Percentiles rank a stretch among this genome's conserved stretches.
phyloP scores from a whole-genome alignment of 768 basidiomycete species.

The Lactarius sanguifluus region DNA sequence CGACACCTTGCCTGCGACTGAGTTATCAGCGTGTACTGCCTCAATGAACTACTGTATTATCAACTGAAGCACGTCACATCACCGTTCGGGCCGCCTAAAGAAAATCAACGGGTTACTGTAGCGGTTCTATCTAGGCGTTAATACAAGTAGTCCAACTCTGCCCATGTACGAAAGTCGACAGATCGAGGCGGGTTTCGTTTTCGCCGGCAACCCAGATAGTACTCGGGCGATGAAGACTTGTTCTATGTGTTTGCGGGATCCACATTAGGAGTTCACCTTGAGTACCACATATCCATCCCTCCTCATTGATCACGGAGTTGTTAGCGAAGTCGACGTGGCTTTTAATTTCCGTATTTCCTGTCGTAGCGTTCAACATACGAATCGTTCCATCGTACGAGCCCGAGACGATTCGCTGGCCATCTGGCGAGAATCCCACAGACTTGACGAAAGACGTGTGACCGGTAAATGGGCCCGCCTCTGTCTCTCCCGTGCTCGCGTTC shows the following conservation, averaged over 20 bases:
- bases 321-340: background rate
- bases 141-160: background rate
- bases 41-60: too few species aligned
- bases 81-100: too few species aligned
- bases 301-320: background rate
- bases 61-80: too few species aligned
- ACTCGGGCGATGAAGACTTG: background rate
- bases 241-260: background rate
- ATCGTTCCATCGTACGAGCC: background rate
- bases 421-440: background rate
- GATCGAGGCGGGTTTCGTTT: background rate
- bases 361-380: background rate
- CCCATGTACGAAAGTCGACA: background rate
- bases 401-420: background rate
- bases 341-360: background rate
- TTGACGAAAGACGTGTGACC: background rate
- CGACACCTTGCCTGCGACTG: too few species aligned
- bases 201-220: background rate
- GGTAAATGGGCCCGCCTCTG: background rate
- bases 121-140: background rate
- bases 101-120: background rate
- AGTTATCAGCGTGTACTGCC: too few species aligned
- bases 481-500: background rate
- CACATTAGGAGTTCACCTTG: background rate
- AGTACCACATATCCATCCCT: background rate